Conservation (phyloP, 371 early-diverging fungal genomes). For the Furculomyces boomerangus region DNA sequence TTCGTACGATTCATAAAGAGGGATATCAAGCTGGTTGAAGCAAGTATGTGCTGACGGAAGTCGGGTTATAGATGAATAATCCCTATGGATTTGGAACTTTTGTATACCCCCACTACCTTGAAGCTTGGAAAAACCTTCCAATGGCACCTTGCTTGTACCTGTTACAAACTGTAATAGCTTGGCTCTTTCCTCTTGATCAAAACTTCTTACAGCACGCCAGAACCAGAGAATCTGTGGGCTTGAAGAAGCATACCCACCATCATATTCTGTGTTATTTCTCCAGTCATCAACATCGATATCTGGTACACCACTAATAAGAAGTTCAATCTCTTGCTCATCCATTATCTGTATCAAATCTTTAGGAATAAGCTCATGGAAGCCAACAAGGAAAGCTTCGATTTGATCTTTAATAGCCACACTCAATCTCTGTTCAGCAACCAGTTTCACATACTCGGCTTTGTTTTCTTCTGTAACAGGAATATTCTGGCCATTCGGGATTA, state of each 20-base stretch:
- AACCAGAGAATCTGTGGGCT: slow-evolving; percentile 95
- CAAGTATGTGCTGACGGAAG: slow-evolving; percentile 97
- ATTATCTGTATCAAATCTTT: slow-evolving; percentile 79
- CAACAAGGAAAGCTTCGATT: slow-evolving; percentile 79
- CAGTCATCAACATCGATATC: slow-evolving; percentile 99
- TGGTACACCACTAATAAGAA: slow-evolving; percentile 93
- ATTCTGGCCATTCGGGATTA: slow-evolving; percentile 79
- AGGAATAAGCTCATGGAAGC: slow-evolving; percentile 95
- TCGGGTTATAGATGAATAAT: slow-evolving; percentile 67
- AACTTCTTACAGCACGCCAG: slow-evolving; percentile 97
- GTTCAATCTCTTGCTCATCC: slow-evolving; percentile 96
- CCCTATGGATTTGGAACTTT: slow-evolving; percentile 97
- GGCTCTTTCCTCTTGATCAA: slow-evolving; percentile 92
- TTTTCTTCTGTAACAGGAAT: slow-evolving; percentile 90
- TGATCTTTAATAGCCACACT: slow-evolving; percentile 81
- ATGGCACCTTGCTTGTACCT: slow-evolving; percentile 94
- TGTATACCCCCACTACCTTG: slow-evolving; percentile 90
- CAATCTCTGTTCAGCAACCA: slow-evolving; percentile 79
- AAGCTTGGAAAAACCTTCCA: slow-evolving; percentile 88
- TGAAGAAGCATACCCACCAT: slow-evolving; percentile 64
- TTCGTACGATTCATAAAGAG: slow-evolving; percentile 88
- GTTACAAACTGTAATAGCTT: slow-evolving; percentile 97
- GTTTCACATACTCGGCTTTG: slow-evolving; percentile 89
- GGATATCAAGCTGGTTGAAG: slow-evolving; percentile 97
- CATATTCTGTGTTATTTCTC: slow-evolving; percentile 95